Evolutionary conservation across 2,329 filamentous ascomycete species (phyloP), one percentile per base, ranked within the genome.

Genomic region (Hypomyces perniciosus): DNA sequence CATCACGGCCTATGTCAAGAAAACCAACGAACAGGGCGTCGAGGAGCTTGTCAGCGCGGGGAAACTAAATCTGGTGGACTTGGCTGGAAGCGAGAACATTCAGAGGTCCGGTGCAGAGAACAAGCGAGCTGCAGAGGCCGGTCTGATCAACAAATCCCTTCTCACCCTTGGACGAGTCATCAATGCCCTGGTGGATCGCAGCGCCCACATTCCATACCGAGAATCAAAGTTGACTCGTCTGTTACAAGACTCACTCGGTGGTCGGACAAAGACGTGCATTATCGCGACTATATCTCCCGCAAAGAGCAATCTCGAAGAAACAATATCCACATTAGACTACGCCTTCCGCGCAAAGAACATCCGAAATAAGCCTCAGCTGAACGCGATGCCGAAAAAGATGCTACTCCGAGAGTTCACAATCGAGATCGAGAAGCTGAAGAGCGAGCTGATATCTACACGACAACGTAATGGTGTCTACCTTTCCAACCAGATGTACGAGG

Each of bases 331-430:
- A 0, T 78, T 99, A 2, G 93, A 99, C 67, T 99, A 99, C 65
- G 95, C 93, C 8, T 97, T 97, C 71, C 83, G 93, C 43, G 93
- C 93, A 12, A 99, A 99, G 75, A 97, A 99, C 60, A 99, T 99
- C 62, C 87, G 89, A 45, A 99, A 99, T 70, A 96, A 96, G 69
- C 95, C 93, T 1, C 93, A 99, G 64, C 79, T 95, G 61, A 99
- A 97, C 68, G 88, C 90, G 44, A 83, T 97, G 57, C 91, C 89
- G 56, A 99, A 97, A 70, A 95, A 93, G 71, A 96, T 90, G 3
- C 70, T 99, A 9, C 77, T 99, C 8, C 85, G 81, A 53, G 93
- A 99, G 57, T 96, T 96, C 57, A 93, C 92, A 0, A 75, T 79
- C 27, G 93, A 99, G 65, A 96, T 99, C 46, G 90, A 99, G 67